A percentile compares a stretch with the other conserved stretches of the same genome.
phyloP scores from a whole-genome alignment of 192 early-diverging fungal species.

The Coemansia sp. region DNA sequence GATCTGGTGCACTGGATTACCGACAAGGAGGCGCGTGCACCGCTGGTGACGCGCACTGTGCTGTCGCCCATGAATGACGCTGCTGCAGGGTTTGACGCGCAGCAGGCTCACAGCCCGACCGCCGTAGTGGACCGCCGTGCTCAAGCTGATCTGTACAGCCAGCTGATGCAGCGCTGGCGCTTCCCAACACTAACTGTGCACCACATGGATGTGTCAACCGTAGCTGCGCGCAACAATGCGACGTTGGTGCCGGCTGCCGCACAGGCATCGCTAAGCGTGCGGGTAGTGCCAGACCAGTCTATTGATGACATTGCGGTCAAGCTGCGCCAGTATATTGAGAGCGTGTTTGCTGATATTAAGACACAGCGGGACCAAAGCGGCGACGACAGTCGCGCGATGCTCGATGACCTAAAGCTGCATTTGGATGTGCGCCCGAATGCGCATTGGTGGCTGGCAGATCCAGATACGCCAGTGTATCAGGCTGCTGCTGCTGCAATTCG shows the following conservation, averaged over 20 bases:
- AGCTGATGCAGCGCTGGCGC: slow-evolving; percentile 74
- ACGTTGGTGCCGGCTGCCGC: slow-evolving; percentile 71
- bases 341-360: slow-evolving; percentile 46
- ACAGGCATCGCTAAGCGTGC: slow-evolving; percentile 69
- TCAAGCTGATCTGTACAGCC: slow-evolving; percentile 42
- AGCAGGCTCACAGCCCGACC: neutral
- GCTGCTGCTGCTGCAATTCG: slow-evolving; percentile 66
- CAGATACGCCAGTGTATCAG: slow-evolving; percentile 63
- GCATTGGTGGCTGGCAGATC: slow-evolving; percentile 77
- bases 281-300: slow-evolving; percentile 73
- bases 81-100: slow-evolving; percentile 3
- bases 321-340: slow-evolving; percentile 59
- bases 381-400: neutral
- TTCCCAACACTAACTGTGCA: slow-evolving; percentile 73
- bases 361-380: slow-evolving; percentile 8
- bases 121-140: neutral
- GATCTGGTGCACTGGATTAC: slow-evolving; percentile 35
- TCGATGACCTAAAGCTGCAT: slow-evolving; percentile 31
- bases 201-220: slow-evolving; percentile 69
- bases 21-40: slow-evolving; percentile 32
- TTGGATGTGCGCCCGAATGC: slow-evolving; percentile 66
- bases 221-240: slow-evolving; percentile 59
- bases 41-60: slow-evolving; percentile 34
- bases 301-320: slow-evolving; percentile 61
- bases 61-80: slow-evolving; percentile 1